Evolutionary conservation across 345 rosid genomes (phyloP), one percentile per base, ranked within the genome.

Genomic region (Hibiscus tridactylites): DNA sequence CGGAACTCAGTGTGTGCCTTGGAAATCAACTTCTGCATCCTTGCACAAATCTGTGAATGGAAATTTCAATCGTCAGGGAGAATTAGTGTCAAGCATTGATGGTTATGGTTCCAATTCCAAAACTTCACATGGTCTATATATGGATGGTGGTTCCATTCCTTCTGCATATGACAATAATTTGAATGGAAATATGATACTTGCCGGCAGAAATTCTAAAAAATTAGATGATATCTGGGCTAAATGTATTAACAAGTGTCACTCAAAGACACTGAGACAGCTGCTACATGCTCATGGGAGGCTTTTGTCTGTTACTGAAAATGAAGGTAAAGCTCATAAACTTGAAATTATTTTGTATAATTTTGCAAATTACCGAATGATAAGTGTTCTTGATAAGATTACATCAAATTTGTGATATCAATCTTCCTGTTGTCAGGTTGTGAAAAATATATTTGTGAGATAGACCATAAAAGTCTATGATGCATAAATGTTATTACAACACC

Each of bases 161-260:
- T 73, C 78, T 76, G 82, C 88, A 44, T 75, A 37, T 71, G 85
- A 83, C 68, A 79, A 73, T 72, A 79, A 78, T 72, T 70, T 56
- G 42, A 74, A 78, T 61, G 82, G 83, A 77, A 84, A 76, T 73
- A 78, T 70, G 71, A 71, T 77, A 81, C 77, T 83, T 79, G 71
- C 85, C 52, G 76, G 67, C 61, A 82, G 80, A 80, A 84, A 85
- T 69, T 82, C 86, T 31, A 88, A 88, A 58, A 90, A 87, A 77
- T 85, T 95, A 56, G 84, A 82, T 35, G 77, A 70, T 42, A 85
- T 95, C 31, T 95, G 99, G 99, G 85, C 74, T 44, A 88, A 81
- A 70, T 90, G 97, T 78, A 89, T 95, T 74, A 92, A 84, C 72
- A 90, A 77, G 80, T 95, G 99, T 75, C 97, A 95, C 80, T 95